phyloP scores from a whole-genome alignment of 2,329 filamentous ascomycete genomes.

The Clonostachys rhizophaga region DNA sequence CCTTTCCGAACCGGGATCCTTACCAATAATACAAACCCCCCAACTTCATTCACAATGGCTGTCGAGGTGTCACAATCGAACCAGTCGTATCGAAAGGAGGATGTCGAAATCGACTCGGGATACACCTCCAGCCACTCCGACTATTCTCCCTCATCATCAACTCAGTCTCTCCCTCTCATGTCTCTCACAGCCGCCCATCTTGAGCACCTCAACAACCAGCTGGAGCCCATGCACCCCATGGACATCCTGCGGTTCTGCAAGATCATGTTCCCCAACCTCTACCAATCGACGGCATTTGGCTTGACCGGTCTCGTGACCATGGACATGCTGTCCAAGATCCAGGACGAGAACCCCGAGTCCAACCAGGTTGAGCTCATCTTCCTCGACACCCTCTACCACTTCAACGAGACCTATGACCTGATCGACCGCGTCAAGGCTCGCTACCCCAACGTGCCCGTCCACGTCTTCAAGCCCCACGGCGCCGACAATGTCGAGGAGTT shows the following conservation, averaged over 20 bases:
- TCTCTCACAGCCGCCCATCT: conserved; percentile 85
- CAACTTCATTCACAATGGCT: conserved; percentile 17
- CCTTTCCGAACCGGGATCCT: conserved; percentile 33
- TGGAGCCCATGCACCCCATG: conserved; percentile 83
- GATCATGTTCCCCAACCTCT: conserved; percentile 83
- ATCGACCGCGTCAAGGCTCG: conserved; percentile 68
- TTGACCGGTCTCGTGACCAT: conserved; percentile 76
- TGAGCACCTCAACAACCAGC: conserved; percentile 83
- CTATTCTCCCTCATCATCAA: conserved; percentile 26
- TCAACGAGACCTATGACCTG: conserved; percentile 69
- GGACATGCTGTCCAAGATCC: conserved; percentile 79
- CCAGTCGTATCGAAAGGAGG: conserved; percentile 10
- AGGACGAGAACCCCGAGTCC: conserved; percentile 55
- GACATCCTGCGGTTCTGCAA: conserved; percentile 92
- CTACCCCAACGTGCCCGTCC: conserved; percentile 77
- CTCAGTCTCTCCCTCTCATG: conserved; percentile 60
- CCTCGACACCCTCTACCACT: conserved; percentile 81
- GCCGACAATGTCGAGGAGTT: conserved; percentile 72
- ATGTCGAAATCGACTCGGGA: conserved; percentile 67
- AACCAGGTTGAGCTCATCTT: conserved; percentile 67
- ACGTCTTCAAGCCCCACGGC: conserved; percentile 85
- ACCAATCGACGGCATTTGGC: conserved; percentile 80
- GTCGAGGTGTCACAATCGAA: conserved; percentile 8
- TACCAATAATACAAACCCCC: not conserved
- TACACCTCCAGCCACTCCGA: conserved; percentile 61